Evolutionary conservation across 2,329 filamentous ascomycete genomes (phyloP), one percentile per base, ranked within the genome.

Genomic region (Ophiostoma novo-ulmi): DNA sequence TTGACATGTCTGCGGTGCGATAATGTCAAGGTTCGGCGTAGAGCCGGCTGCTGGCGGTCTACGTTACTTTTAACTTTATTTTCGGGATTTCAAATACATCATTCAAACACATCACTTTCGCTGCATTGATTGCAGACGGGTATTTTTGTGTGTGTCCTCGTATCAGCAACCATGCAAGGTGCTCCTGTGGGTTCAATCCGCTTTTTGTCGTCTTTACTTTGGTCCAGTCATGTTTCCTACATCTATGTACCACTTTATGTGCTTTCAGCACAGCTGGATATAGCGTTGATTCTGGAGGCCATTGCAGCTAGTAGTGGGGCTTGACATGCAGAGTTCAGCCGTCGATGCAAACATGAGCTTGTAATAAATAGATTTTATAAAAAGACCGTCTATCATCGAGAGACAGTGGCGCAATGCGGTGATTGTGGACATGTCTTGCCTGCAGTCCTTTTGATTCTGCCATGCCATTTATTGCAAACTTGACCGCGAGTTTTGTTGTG

Each of bases 281-380:
- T 26, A 26, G 22, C 22, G 52, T 14, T 58, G 52, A 5, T 58
- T 7, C 8, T 58, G n/a, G 52, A 8, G 22, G n/a, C 58, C 26
- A 14, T 13, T 63, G 58, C 58, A 63, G 26, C 58, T 63, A 63
- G 26, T n/a, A 63, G 58, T 14, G 58, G n/a, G 22, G 58, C 58
- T 63, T 63, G 22, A 63, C 58, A 35, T 63, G 58, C 58, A 63
- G 26, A 63, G 58, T 63, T 63, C 58, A 63, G 58, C 58, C 26
- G 52, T 58, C 52, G 8, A 58, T 17, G 52, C n/a, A 17, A 7
- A 20, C 44, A 20, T 20, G 44, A 6, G 7, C n/a, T 58, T 3
- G 52, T 26, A 5, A 8, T 13, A 1, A 26, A 58, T 14, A 58
- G 22, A 22, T 10, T 26, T 7, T 26, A 17, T 17, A 26, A 58